These are phyloP conservation scores for Chrysanthemum seticuspe DNA, from an alignment of 129 eudicot species.

Conservation along the genomic window DNA sequence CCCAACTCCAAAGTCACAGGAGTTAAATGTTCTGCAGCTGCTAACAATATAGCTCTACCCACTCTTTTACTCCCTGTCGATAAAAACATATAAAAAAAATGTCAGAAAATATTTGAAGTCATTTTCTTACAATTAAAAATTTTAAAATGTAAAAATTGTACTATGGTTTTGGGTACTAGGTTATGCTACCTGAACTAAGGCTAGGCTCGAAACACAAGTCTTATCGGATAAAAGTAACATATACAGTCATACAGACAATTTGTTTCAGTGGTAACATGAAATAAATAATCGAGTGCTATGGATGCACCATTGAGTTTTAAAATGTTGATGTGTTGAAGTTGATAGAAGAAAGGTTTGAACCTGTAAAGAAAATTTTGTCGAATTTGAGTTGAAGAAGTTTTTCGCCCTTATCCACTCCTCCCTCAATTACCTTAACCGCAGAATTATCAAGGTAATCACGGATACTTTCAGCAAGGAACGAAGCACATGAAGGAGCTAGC, in stretches of 20 bases:
- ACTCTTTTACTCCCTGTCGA: conserved; percentile 65
- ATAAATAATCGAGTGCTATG: too few species aligned
- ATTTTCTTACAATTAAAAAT: background rate
- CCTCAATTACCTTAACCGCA: conserved; percentile 72
- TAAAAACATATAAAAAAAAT: background rate
- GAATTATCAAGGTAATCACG: conserved; percentile 56
- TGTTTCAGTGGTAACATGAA: too few species aligned
- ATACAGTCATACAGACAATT: too few species aligned
- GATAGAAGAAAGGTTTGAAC: conserved; percentile 27
- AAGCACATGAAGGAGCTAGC: conserved; percentile 63
- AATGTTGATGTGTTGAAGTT: background rate
- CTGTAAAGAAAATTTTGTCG: conserved; percentile 94
- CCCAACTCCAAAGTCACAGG: conserved; percentile 83
- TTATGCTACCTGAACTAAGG: too few species aligned
- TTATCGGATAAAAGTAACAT: too few species aligned
- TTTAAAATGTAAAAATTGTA: too few species aligned
- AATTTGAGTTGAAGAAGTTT: conserved; percentile 68
- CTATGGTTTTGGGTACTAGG: too few species aligned
- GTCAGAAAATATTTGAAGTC: background rate
- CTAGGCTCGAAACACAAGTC: too few species aligned
- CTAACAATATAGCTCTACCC: conserved; percentile 56
- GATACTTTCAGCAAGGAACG: conserved; percentile 48
- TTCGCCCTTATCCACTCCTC: conserved; percentile 50
- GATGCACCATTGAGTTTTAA: background rate
- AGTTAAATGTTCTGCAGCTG: conserved; percentile 75